Evolutionary conservation across 805 yeast species (phyloP).

Genomic region (Metschnikowia kofuensis): DNA sequence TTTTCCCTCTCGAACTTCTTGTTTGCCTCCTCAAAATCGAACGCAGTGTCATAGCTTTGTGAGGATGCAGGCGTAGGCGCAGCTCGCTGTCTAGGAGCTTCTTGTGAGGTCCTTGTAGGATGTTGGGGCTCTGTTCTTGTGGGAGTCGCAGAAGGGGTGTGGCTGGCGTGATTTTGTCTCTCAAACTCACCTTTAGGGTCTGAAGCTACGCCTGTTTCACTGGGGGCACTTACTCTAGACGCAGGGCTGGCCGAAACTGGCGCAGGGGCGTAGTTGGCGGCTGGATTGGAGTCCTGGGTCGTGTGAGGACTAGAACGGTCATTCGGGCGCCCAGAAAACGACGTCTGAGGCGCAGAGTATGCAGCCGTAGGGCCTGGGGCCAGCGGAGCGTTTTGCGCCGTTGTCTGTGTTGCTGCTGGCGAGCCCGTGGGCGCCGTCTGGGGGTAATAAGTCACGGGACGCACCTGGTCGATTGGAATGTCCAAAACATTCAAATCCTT

Average conservation of each 20-base stretch:
- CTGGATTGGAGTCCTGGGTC: constrained; percentile 9
- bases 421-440: neutral
- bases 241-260: constrained; percentile 11
- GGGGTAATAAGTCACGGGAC: constrained; percentile 35
- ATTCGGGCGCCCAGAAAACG: constrained; percentile 3
- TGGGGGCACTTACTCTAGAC: constrained; percentile 14
- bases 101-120: neutral
- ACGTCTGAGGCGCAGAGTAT: neutral
- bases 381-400: constrained; percentile 17
- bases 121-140: neutral
- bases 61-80: constrained; percentile 17
- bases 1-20: constrained; percentile 56
- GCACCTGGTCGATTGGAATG: constrained; percentile 58
- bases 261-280: constrained; percentile 16
- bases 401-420: constrained; percentile 5
- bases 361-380: constrained; percentile 24
- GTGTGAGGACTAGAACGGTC: constrained; percentile 12
- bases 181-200: neutral
- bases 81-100: constrained; percentile 4
- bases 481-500: constrained; percentile 86
- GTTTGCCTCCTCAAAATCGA: constrained; percentile 72
- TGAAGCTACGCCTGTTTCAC: constrained; percentile 3
- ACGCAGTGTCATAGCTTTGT: constrained; percentile 45
- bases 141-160: neutral
- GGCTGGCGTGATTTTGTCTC: neutral